Evolutionary conservation across 2,329 filamentous ascomycete species (phyloP).

Genomic region (Aspergillus versicolor): DNA sequence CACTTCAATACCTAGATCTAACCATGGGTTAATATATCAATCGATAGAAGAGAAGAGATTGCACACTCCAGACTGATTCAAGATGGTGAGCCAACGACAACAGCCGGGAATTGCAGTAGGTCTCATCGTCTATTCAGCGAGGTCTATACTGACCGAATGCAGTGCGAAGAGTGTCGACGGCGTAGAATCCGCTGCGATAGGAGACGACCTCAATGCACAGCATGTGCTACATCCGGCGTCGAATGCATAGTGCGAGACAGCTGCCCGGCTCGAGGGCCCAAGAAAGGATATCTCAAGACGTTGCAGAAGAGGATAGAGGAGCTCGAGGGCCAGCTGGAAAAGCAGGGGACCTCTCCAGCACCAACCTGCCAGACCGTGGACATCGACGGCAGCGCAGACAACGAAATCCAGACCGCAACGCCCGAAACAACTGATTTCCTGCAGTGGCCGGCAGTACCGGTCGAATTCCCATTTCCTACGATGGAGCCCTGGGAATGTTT

Average conservation of each 20-base stretch:
- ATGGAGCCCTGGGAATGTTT: not conserved
- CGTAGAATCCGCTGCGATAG: constrained; percentile 10
- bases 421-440: not conserved
- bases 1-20: not conserved
- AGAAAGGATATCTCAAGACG: constrained; percentile 1
- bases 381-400: not conserved
- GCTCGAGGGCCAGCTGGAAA: not conserved
- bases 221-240: not conserved
- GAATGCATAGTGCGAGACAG: not conserved
- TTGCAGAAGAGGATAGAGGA: not conserved
- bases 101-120: not conserved
- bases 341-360: not conserved
- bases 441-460: not conserved
- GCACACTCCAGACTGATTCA: not conserved
- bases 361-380: not conserved
- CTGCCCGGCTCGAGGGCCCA: constrained; percentile 1
- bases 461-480: not conserved
- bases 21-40: not conserved
- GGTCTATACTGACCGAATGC: not conserved
- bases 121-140: not conserved
- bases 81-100: not conserved
- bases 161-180: constrained; percentile 13
- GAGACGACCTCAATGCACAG: constrained; percentile 3
- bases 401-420: not conserved
- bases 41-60: not conserved